Conservation (phyloP, 495 filamentous ascomycete species). For the Trichoderma reesei region DNA sequence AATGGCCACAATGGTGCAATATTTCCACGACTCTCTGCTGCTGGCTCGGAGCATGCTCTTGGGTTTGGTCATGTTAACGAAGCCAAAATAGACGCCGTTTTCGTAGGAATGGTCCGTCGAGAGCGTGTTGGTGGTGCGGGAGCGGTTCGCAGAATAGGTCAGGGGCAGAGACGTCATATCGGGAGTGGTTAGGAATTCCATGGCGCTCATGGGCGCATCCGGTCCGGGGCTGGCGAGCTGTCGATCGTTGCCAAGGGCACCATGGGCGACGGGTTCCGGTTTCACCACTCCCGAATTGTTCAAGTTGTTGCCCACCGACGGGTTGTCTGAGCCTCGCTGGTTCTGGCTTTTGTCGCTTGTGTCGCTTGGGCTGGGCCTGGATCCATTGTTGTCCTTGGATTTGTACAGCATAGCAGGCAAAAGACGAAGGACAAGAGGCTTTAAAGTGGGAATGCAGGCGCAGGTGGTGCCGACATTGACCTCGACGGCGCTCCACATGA, state of each 20-base stretch:
- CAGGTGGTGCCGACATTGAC: slow-evolving; percentile 84
- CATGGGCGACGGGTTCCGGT: neutral
- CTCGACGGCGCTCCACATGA: slow-evolving; percentile 90
- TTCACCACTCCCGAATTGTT: neutral
- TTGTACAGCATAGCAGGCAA: slow-evolving; percentile 60
- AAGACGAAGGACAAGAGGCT: slow-evolving; percentile 69
- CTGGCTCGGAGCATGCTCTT: slow-evolving; percentile 63
- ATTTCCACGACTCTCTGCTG: slow-evolving; percentile 31
- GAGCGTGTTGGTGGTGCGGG: slow-evolving; percentile 6
- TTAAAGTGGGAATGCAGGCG: slow-evolving; percentile 79
- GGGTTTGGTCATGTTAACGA: slow-evolving; percentile 68
- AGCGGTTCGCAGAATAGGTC: neutral
- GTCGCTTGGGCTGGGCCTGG: slow-evolving; percentile 20
- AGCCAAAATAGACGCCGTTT: slow-evolving; percentile 56
- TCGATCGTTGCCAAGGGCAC: neutral
- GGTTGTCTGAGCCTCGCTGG: neutral
- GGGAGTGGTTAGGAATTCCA: slow-evolving; percentile 52
- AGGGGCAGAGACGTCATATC: slow-evolving; percentile 20
- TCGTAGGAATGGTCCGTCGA: slow-evolving; percentile 13
- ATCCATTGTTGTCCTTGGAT: slow-evolving; percentile 21
- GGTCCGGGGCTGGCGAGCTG: slow-evolving; percentile 8
- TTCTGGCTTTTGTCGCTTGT: slow-evolving; percentile 13
- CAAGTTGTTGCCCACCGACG: neutral
- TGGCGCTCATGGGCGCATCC: slow-evolving; percentile 35
- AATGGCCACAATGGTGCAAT: slow-evolving; percentile 53